Percentiles rank a stretch among this genome's conserved stretches.
phyloP scores from a whole-genome alignment of 208 protist genomes.

The Leishmania martiniquensis region DNA sequence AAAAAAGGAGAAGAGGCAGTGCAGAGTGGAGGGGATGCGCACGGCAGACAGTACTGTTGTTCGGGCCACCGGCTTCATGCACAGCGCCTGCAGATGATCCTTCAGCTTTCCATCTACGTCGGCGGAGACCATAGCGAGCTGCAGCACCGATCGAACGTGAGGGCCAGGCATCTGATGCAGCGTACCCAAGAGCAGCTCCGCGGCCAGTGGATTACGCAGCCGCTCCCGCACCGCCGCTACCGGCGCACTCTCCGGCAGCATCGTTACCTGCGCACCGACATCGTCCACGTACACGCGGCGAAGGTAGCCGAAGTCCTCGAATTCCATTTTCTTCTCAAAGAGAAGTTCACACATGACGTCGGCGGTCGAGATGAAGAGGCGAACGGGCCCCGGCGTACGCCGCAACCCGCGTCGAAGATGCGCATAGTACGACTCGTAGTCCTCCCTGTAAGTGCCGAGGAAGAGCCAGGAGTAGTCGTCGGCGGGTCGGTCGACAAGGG shows the following conservation, averaged over 20 bases:
- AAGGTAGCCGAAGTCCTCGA: constrained; percentile 83
- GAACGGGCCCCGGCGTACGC: constrained; percentile 39
- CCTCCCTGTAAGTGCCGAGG: constrained; percentile 53
- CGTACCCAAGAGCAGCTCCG: constrained; percentile 80
- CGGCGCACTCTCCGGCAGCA: constrained; percentile 54
- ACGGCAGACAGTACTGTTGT: constrained; percentile 74
- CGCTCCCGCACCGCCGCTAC: constrained; percentile 57
- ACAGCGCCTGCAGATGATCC: constrained; percentile 77
- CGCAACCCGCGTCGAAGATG: constrained; percentile 45
- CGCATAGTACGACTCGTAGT: constrained; percentile 59
- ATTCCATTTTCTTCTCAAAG: constrained; percentile 90
- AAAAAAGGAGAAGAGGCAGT: constrained; percentile 86
- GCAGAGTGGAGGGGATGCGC: constrained; percentile 70
- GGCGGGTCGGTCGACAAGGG: constrained; percentile 52
- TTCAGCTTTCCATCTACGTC: constrained; percentile 67
- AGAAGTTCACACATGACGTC: constrained; percentile 81
- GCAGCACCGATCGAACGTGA: constrained; percentile 82
- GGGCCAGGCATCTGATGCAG: constrained; percentile 84
- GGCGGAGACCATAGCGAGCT: constrained; percentile 81
- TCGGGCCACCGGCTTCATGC: constrained; percentile 75
- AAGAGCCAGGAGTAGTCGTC: constrained; percentile 80
- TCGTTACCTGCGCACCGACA: constrained; percentile 67
- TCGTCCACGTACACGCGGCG: constrained; percentile 87
- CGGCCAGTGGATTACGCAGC: constrained; percentile 70
- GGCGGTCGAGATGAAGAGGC: constrained; percentile 82